These are phyloP conservation scores for Naganishia cerealis DNA, from an alignment of 1,284 basidiomycete genomes.

Conservation along the genomic window DNA sequence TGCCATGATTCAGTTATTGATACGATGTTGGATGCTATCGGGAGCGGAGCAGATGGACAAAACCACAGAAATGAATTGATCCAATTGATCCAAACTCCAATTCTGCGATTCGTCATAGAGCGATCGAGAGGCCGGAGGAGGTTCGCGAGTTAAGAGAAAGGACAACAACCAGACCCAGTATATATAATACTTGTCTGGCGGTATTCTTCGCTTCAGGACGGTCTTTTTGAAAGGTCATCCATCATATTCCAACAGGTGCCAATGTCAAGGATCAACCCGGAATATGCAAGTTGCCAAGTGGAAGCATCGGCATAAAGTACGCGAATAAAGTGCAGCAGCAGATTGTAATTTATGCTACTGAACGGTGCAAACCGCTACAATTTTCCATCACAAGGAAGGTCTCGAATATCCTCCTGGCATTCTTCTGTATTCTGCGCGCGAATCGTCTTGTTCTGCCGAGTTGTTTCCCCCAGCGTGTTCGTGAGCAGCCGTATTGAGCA, in stretches of 20 bases:
- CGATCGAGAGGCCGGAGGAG: not conserved
- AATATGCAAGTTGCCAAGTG: not conserved
- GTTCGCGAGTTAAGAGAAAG: too few species aligned
- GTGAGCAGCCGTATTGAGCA: not conserved
- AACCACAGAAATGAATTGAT: not conserved
- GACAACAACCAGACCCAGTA: too few species aligned
- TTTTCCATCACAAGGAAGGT: not conserved
- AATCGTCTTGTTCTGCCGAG: constrained; percentile 11
- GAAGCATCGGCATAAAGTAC: not conserved
- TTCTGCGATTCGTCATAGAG: constrained; percentile 11
- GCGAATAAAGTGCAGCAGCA: not conserved
- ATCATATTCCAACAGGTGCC: too few species aligned
- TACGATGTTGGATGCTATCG: not conserved
- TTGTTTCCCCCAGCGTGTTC: not conserved
- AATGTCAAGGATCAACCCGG: too few species aligned
- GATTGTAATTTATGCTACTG: not conserved
- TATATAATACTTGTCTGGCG: too few species aligned
- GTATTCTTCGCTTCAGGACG: too few species aligned
- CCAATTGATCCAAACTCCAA: not conserved
- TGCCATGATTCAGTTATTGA: not conserved
- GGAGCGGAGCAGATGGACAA: not conserved
- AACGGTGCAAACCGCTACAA: not conserved
- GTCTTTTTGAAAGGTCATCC: too few species aligned
- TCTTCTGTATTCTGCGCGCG: constrained; percentile 17
- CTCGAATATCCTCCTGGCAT: constrained; percentile 21